Evolutionary conservation across 495 filamentous ascomycete species (phyloP), one percentile per base, ranked within the genome.

Genomic region (Neurospora intermedia): DNA sequence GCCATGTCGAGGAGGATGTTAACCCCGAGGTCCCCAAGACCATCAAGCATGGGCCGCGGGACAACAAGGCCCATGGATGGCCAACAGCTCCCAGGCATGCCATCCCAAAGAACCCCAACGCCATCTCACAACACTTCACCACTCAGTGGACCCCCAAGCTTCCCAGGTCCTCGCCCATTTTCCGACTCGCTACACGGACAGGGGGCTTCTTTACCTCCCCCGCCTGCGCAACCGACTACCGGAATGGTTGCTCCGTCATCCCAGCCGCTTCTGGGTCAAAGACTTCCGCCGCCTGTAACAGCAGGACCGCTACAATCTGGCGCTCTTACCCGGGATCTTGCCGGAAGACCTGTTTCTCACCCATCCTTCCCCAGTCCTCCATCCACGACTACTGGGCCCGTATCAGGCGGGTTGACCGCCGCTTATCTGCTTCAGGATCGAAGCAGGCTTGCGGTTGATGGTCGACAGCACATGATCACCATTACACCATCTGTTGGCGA

Each of bases 21-120:
- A 76, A 90, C 88, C 43, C 91, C 91, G 27, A 85, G 85, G 72
- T 92, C 91, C 18, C 91, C 91, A 40, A 82, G 85, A 27, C 83
- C 87, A 16, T 78, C 80, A 16, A 83, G 84, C 72, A 48, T 82
- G 16, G 80, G 82, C 27, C 83, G 85, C 43, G 82, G 83, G 39
- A 82, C 82, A 8, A 85, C 85, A 46, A 79, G 80, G 42, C 80
- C 81, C 8, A 80, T 86, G 10, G 85, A 85, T 75, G 76, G 84
- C 6, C 81, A 83, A 27, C 88, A 89, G 69, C 70, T 77, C 15
- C 73, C 80, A 38, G 79, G 77, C 62, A 77, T 80, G n/a, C 78
- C 76, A 18, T 66, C 73, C 82, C 85, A 78, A 43, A 78, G 75
- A 72, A 77, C 73, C 71, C 72, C 73, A 38, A 70, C 59, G 18